Conservation (phyloP, 1,284 basidiomycete genomes). For the Tilletia walkeri region DNA sequence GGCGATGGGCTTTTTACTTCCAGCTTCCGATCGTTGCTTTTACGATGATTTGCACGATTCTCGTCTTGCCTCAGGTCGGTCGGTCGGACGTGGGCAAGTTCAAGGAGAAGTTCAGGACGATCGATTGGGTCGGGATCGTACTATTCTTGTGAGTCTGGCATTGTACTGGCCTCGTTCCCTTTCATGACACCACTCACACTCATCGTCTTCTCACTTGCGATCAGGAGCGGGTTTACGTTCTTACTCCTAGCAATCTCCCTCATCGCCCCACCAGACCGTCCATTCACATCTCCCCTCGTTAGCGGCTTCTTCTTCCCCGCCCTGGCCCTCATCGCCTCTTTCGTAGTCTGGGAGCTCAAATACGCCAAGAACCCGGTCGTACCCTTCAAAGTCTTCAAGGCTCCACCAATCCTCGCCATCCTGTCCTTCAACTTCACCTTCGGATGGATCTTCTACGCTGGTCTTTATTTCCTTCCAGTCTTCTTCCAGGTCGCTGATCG, state of each 20-base stretch:
- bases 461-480: conserved; percentile 22
- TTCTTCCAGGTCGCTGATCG: conserved; percentile 23
- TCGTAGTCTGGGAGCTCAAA: conserved; percentile 19
- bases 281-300: background rate
- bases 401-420: conserved; percentile 7
- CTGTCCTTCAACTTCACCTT: conserved; percentile 20
- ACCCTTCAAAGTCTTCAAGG: conserved; percentile 19
- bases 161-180: background rate
- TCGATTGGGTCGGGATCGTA: conserved; percentile 22
- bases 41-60: conserved; percentile 14
- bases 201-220: background rate
- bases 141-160: conserved; percentile 17
- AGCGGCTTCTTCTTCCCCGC: conserved; percentile 1
- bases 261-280: background rate
- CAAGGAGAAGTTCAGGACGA: conserved; percentile 16
- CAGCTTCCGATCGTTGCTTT: conserved; percentile 23
- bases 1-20: conserved; percentile 26
- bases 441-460: conserved; percentile 21
- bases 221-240: conserved; percentile 6
- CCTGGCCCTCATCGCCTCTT: conserved; percentile 12
- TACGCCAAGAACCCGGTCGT: conserved; percentile 20
- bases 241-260: conserved; percentile 18
- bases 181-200: background rate
- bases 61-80: conserved; percentile 21
- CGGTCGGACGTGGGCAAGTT: conserved; percentile 9